Percentiles rank a stretch among this genome's conserved stretches.
Conservation (phyloP, 306 rosid genomes). For the Cyamopsis tetragonoloba region DNA sequence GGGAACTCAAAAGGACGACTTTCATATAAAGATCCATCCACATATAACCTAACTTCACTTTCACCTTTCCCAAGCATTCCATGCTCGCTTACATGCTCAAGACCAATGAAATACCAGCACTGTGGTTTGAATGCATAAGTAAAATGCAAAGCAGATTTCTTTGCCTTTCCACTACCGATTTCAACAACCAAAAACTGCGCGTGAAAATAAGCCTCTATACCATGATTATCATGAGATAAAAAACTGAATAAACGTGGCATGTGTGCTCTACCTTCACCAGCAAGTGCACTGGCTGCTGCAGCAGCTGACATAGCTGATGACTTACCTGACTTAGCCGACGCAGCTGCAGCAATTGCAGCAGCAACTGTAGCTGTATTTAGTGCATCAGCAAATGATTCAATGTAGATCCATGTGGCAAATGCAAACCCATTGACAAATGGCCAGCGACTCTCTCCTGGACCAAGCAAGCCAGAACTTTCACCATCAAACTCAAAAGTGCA, state of each 20-base stretch:
- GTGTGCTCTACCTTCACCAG: slow-evolving; percentile 97
- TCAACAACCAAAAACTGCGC: slow-evolving; percentile 98
- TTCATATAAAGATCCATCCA: slow-evolving; percentile 88
- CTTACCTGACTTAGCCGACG: slow-evolving; percentile 91
- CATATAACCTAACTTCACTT: slow-evolving; percentile 78
- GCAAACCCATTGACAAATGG: slow-evolving; percentile 92
- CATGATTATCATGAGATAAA: slow-evolving; percentile 94
- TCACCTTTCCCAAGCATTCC: slow-evolving; percentile 85
- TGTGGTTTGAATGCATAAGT: slow-evolving; percentile 97
- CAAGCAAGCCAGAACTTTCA: slow-evolving; percentile 98
- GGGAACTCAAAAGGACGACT: slow-evolving; percentile 92
- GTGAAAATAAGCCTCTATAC: slow-evolving; percentile 96
- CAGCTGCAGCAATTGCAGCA: slow-evolving; percentile 99
- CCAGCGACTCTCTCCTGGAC: slow-evolving; percentile 98
- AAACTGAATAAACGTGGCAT: slow-evolving; percentile 97
- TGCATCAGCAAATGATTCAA: slow-evolving; percentile 96
- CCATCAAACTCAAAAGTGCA: slow-evolving; percentile 97
- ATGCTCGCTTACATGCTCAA: slow-evolving; percentile 81
- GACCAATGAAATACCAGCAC: slow-evolving; percentile 95
- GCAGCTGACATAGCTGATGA: slow-evolving; percentile 99
- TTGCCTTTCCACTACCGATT: slow-evolving; percentile 84
- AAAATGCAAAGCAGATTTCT: slow-evolving; percentile 91
- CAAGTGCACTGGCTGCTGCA: slow-evolving; percentile 99
- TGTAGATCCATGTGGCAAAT: slow-evolving; percentile 97
- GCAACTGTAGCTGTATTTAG: slow-evolving; percentile 97